phyloP scores from a whole-genome alignment of 2,329 filamentous ascomycete species.

The Neonectria neomacrospora region DNA sequence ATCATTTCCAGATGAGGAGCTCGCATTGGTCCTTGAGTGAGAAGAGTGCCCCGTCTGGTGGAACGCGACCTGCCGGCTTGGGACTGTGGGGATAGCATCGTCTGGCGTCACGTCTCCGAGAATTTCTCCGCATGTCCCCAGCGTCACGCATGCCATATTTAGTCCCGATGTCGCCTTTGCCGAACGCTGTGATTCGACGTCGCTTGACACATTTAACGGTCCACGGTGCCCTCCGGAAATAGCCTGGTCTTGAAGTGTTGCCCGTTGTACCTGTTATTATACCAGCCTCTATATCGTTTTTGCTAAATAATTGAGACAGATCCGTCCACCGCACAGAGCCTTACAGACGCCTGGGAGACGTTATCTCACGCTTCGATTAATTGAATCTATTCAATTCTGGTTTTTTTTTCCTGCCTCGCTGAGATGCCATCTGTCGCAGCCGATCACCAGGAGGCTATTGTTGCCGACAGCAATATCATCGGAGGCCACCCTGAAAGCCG shows the following conservation, averaged over 20 bases:
- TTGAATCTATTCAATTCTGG: conserved; percentile 21
- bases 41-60: conserved; percentile 6
- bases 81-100: conserved; percentile 29
- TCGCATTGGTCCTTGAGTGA: conserved; percentile 18
- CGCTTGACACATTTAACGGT: conserved; percentile 32
- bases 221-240: conserved; percentile 31
- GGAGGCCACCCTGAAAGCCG: conserved; percentile 47
- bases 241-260: conserved; percentile 20
- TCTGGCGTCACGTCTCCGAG: conserved; percentile 41
- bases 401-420: conserved; percentile 4
- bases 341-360: conserved; percentile 3
- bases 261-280: conserved; percentile 21
- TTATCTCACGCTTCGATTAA: conserved; percentile 15
- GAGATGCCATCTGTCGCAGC: conserved; percentile 51
- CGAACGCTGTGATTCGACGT: conserved; percentile 39
- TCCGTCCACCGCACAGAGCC: conserved; percentile 12
- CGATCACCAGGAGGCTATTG: conserved; percentile 22
- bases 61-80: conserved; percentile 19
- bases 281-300: conserved; percentile 17
- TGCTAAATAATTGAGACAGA: not conserved
- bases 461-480: conserved; percentile 38
- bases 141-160: conserved; percentile 38
- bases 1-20: conserved; percentile 12
- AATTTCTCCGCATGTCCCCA: conserved; percentile 45
- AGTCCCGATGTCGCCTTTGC: conserved; percentile 47